phyloP scores from a whole-genome alignment of 192 early-diverging fungal genomes.

The Podila horticola region DNA sequence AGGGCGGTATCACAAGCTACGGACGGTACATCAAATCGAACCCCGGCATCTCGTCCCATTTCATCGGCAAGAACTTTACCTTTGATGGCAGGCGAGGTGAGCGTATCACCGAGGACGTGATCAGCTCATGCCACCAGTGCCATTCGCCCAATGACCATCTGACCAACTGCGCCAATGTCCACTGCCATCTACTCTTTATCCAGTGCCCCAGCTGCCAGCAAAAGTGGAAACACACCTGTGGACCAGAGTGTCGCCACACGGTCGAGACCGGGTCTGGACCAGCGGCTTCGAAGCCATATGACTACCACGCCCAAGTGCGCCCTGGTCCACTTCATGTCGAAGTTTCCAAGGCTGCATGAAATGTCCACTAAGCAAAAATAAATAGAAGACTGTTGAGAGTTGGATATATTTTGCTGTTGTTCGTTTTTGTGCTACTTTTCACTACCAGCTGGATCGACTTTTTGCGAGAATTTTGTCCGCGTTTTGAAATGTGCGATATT shows the following conservation, averaged over 20 bases:
- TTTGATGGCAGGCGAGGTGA: constrained; percentile 83
- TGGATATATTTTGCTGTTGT: neutral
- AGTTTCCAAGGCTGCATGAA: constrained; percentile 12
- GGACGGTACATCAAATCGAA: constrained; percentile 65
- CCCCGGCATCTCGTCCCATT: constrained; percentile 62
- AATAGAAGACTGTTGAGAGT: neutral
- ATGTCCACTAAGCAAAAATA: neutral
- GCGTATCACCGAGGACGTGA: constrained; percentile 69
- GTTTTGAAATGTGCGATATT: neutral
- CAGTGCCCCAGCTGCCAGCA: constrained; percentile 68
- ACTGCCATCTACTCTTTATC: constrained; percentile 78
- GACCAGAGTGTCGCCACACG: constrained; percentile 36
- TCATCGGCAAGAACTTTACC: constrained; percentile 81
- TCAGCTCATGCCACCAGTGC: constrained; percentile 76
- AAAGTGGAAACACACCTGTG: constrained; percentile 62
- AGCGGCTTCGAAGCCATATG: constrained; percentile 29
- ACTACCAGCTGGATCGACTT: no score
- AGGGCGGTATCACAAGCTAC: constrained; percentile 81
- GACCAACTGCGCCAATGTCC: constrained; percentile 77
- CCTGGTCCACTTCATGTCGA: constrained; percentile 15
- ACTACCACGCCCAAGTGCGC: constrained; percentile 41
- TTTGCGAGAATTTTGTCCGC: neutral
- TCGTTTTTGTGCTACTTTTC: neutral
- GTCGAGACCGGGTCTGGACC: constrained; percentile 24
- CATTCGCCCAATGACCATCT: constrained; percentile 66